Evolutionary conservation across 306 rosid species (phyloP).

Genomic region (Albizia julibrissin): DNA sequence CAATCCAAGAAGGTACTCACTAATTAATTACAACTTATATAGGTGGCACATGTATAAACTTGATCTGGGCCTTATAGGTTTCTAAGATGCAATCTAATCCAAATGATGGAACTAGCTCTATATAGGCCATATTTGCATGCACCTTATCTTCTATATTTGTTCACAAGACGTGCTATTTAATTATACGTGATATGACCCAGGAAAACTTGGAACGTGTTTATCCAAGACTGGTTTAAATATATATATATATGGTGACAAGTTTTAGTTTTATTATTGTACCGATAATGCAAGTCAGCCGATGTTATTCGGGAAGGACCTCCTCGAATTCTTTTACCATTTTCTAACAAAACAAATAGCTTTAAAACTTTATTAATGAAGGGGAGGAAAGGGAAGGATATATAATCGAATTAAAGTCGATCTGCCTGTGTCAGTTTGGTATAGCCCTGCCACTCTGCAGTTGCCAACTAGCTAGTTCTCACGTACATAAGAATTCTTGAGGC

Average conservation of each 20-base stretch:
- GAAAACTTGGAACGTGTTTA: constrained; percentile 15
- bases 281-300: neutral
- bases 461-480: neutral
- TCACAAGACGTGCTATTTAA: neutral
- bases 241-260: neutral
- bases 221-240: neutral
- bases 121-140: neutral
- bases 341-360: neutral
- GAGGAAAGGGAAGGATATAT: neutral
- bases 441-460: neutral
- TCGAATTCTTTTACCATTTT: constrained; percentile 17
- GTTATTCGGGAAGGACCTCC: too few species aligned
- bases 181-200: neutral
- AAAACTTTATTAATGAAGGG: neutral
- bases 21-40: neutral
- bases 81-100: neutral
- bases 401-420: too few species aligned
- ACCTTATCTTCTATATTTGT: neutral
- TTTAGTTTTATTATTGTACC: constrained; percentile 1
- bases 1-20: neutral
- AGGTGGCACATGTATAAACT: neutral
- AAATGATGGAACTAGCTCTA: neutral
- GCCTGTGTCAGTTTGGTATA: neutral
- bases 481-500: neutral
- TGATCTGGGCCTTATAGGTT: constrained; percentile 8